phyloP scores from a whole-genome alignment of 495 filamentous ascomycete genomes.

The Parmelia sp. region DNA sequence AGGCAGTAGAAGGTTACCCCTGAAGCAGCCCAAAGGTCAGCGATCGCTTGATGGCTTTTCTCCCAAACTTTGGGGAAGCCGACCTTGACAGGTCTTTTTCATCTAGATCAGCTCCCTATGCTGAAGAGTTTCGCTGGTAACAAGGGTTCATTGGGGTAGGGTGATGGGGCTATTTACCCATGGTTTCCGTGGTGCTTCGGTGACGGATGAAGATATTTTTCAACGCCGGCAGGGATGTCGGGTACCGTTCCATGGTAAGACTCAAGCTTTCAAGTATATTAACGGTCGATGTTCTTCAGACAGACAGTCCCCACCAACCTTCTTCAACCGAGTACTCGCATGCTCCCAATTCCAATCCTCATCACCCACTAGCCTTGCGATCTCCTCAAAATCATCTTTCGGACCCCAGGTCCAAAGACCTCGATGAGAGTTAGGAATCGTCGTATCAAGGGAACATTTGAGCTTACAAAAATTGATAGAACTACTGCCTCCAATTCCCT shows the following conservation, averaged over 20 bases:
- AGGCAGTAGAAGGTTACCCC: not conserved
- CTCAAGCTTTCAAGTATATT: not conserved
- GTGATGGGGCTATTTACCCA: not conserved
- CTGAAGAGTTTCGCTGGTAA: not conserved
- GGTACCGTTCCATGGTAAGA: not conserved
- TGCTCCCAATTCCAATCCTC: not conserved
- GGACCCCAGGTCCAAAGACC: not conserved
- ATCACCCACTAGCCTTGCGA: not conserved
- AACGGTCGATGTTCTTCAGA: not conserved
- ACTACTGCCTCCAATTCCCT: slow-evolving; percentile 5
- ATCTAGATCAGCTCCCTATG: not conserved
- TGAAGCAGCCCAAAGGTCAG: not conserved
- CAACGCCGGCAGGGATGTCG: not conserved
- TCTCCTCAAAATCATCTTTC: slow-evolving; percentile 1
- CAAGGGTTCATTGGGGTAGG: not conserved
- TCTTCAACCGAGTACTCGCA: not conserved
- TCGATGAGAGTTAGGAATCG: not conserved
- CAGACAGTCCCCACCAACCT: not conserved
- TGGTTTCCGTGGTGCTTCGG: not conserved
- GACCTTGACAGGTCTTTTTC: not conserved
- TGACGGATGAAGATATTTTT: slow-evolving; percentile 1
- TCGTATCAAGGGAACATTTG: not conserved
- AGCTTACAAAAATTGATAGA: slow-evolving; percentile 5
- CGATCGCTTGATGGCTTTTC: not conserved
- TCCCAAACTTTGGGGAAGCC: slow-evolving; percentile 1